Evolutionary conservation across 495 filamentous ascomycete genomes (phyloP).

Genomic region (Penicillium subrubescens): DNA sequence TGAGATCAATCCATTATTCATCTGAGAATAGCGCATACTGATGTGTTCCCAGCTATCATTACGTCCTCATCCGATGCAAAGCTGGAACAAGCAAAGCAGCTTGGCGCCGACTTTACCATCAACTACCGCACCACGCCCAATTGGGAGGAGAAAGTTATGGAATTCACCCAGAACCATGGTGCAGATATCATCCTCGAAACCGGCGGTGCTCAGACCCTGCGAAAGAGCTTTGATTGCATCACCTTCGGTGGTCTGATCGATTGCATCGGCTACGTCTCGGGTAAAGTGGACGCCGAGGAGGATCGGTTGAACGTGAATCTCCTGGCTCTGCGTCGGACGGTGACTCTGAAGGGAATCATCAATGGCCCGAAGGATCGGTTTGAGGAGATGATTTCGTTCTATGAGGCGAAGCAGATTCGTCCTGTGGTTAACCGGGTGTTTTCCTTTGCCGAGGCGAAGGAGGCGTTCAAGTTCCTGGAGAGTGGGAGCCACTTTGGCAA

Average conservation of each 20-base stretch:
- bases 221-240: slow-evolving; percentile 64
- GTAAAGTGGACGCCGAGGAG: slow-evolving; percentile 50
- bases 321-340: slow-evolving; percentile 48
- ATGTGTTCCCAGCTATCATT: slow-evolving; percentile 56
- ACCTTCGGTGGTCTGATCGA: slow-evolving; percentile 67
- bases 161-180: slow-evolving; percentile 58
- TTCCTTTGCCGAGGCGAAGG: slow-evolving; percentile 52
- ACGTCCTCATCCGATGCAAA: slow-evolving; percentile 75
- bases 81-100: slow-evolving; percentile 60
- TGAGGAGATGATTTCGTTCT: slow-evolving; percentile 62
- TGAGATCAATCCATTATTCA: slow-evolving; percentile 17
- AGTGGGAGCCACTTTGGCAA: slow-evolving; percentile 77
- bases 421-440: slow-evolving; percentile 67
- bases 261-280: slow-evolving; percentile 68
- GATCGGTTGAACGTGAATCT: slow-evolving; percentile 53
- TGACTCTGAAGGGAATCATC: slow-evolving; percentile 62
- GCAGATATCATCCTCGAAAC: slow-evolving; percentile 73
- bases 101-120: slow-evolving; percentile 58
- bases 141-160: slow-evolving; percentile 71
- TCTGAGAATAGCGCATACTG: neutral
- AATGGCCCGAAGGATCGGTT: slow-evolving; percentile 62
- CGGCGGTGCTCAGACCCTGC: slow-evolving; percentile 61
- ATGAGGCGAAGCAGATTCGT: slow-evolving; percentile 61
- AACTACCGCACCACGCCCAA: slow-evolving; percentile 69
- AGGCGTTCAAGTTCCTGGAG: slow-evolving; percentile 58